phyloP scores from a whole-genome alignment of 139 green algal species.

The Coelastrella sp. region DNA sequence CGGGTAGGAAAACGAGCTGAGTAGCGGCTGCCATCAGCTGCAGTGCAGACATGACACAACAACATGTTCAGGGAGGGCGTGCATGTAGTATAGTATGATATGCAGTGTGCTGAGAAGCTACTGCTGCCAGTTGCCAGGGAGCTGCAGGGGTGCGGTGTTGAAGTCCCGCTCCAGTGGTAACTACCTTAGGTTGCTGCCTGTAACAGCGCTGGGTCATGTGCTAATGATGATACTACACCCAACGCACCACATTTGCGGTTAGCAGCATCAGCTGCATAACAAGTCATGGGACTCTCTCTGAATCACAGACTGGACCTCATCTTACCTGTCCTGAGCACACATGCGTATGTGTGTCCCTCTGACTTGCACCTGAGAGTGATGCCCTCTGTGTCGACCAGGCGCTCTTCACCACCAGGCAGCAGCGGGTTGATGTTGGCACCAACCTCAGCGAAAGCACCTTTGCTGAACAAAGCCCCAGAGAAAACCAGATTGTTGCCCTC shows the following conservation, averaged over 20 bases:
- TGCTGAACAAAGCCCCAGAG: conserved; percentile 67
- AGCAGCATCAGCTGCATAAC: neutral
- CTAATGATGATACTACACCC: no score
- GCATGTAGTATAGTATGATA: neutral
- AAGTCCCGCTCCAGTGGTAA: no score
- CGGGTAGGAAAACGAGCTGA: conserved; percentile 74
- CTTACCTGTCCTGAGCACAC: conserved; percentile 68
- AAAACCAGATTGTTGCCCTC: conserved; percentile 79
- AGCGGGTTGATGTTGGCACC: conserved; percentile 50
- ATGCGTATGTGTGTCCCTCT: conserved; percentile 89
- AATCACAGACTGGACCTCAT: neutral
- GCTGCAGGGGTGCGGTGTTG: no score
- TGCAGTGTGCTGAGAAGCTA: no score
- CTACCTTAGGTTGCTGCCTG: no score
- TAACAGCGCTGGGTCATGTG: no score
- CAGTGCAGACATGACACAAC: no score
- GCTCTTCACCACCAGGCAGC: conserved; percentile 64
- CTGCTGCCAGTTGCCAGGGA: no score
- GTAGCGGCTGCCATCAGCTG: conserved; percentile 56
- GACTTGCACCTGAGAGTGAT: conserved; percentile 81
- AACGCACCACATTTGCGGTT: no score
- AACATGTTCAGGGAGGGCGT: neutral
- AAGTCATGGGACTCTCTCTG: neutral
- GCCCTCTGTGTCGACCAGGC: conserved; percentile 79
- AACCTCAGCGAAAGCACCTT: conserved; percentile 73